phyloP scores from a whole-genome alignment of 768 basidiomycete species.

The Galerina sulciceps region DNA sequence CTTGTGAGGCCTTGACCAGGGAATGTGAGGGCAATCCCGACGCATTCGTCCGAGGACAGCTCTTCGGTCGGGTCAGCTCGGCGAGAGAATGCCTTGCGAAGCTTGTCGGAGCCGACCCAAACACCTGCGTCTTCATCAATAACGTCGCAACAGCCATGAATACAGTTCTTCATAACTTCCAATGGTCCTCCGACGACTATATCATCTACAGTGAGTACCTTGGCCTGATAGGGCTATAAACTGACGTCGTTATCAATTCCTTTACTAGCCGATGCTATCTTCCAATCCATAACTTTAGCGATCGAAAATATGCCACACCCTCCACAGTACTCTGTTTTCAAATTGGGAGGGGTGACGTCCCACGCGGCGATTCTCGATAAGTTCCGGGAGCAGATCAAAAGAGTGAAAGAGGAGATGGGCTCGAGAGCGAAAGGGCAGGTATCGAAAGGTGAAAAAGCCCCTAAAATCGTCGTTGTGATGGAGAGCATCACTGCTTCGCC shows the following conservation, averaged over 20 bases:
- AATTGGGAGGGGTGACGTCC: background rate
- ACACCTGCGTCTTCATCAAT: conserved; percentile 58
- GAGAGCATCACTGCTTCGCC: conserved; percentile 67
- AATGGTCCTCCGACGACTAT: conserved; percentile 65
- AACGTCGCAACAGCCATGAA: conserved; percentile 69
- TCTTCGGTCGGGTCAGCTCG: conserved; percentile 32
- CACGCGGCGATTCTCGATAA: conserved; percentile 45
- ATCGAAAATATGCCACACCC: background rate
- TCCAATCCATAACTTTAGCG: background rate
- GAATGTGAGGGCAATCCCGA: conserved; percentile 57
- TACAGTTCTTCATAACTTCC: conserved; percentile 65
- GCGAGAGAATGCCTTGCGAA: conserved; percentile 50
- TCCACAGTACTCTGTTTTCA: conserved; percentile 3
- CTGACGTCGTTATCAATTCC: too few species aligned
- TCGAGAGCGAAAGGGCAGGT: conserved; percentile 8
- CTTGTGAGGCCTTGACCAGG: conserved; percentile 40
- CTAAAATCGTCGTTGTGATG: conserved; percentile 63
- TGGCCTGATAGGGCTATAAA: too few species aligned
- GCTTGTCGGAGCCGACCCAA: conserved; percentile 46
- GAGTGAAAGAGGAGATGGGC: conserved; percentile 9
- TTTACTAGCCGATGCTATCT: conserved; percentile 4
- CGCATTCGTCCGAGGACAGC: conserved; percentile 46
- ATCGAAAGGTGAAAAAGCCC: background rate
- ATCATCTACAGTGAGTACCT: conserved; percentile 56
- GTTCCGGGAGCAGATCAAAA: conserved; percentile 40